Conservation (phyloP, 2,329 filamentous ascomycete species). For the Endocalyx cinctus region DNA sequence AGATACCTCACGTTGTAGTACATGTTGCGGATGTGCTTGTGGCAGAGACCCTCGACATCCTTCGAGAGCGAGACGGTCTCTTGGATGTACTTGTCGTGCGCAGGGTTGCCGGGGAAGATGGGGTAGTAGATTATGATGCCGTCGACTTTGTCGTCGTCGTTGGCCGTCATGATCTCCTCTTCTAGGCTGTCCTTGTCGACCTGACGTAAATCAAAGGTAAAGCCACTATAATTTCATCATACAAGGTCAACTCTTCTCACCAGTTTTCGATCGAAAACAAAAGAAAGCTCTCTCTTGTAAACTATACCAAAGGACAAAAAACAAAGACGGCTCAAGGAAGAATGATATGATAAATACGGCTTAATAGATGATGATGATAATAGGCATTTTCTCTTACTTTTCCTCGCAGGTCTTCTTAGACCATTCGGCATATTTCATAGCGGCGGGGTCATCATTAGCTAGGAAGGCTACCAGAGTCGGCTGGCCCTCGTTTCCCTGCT, state of each 20-base stretch:
- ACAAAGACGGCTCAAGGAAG: background rate
- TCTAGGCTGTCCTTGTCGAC: slow-evolving; percentile 86
- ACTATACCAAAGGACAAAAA: too few species aligned
- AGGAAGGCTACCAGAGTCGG: slow-evolving; percentile 88
- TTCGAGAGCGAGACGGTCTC: slow-evolving; percentile 87
- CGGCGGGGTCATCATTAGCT: slow-evolving; percentile 85
- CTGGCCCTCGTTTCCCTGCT: slow-evolving; percentile 47
- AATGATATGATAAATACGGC: too few species aligned
- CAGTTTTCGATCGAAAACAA: too few species aligned
- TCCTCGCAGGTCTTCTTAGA: slow-evolving; percentile 94
- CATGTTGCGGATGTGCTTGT: slow-evolving; percentile 98
- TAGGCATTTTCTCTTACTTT: slow-evolving; percentile 81
- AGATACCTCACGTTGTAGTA: slow-evolving; percentile 97
- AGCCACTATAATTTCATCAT: slow-evolving; percentile 64
- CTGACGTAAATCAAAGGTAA: slow-evolving; percentile 79
- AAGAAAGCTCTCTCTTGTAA: too few species aligned
- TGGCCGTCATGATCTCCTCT: slow-evolving; percentile 80
- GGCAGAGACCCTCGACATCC: slow-evolving; percentile 92
- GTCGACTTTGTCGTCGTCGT: slow-evolving; percentile 71
- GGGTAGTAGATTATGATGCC: slow-evolving; percentile 98
- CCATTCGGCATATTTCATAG: slow-evolving; percentile 92
- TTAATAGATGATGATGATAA: too few species aligned
- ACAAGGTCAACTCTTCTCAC: too few species aligned
- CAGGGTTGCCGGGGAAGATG: slow-evolving; percentile 75
- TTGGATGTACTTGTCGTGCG: slow-evolving; percentile 92